Base-by-base conservation (phyloP, 495 filamentous ascomycete genomes). In the Hypomontagnella submonticulosa region DNA sequence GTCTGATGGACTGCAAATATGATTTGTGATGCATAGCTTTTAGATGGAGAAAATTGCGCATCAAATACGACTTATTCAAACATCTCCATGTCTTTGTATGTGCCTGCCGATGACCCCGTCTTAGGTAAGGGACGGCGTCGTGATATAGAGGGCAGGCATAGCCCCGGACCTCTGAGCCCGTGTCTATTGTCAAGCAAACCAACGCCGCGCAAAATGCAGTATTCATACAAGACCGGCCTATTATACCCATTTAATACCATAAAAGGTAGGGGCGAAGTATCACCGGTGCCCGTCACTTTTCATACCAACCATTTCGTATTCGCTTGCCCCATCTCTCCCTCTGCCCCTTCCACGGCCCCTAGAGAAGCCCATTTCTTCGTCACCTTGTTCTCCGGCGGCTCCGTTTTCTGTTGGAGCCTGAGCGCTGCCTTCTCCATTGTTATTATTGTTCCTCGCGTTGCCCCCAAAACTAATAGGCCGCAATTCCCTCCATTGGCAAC, bases 391-490 rank as follows among this genome's bases (percentile, higher is more conserved):
- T 18, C 57, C 50, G 12, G 46, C 69, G 10, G 7, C 34, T 59
- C 60, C 63, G 41, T 67, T 63, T 34, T 65, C 51, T 30, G 57
- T 44, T 1, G 60, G 34, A 15, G 56, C 32, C 4, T 61, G 37
- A 18, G 49, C 23, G 53, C 55, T 62, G 40, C 59, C 44, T 27
- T 67, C 70, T 12, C 34, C 48, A 23, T 51, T 60, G 43, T 57
- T 70, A 33, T 32, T 48, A n/a, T 55, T 67, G 10, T 52, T 66
- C 44, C 58, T 64, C 9, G 73, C 80, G 9, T 80, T 73, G 9
- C 88, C 90, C 2, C 93, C 94, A 73, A 99, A 97, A 30, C 80
- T 86, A 61, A 99, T 97, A 4, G 95, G 95, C 67, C 85, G 81
- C 51, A 99, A 76, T 75, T 99, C 94, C 32, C 95, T 81, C 80